A percentile compares a stretch with the other conserved stretches of the same genome.
Evolutionary conservation across 148 eudicot genomes (phyloP).

Genomic region (Rhododendron williamsianum): DNA sequence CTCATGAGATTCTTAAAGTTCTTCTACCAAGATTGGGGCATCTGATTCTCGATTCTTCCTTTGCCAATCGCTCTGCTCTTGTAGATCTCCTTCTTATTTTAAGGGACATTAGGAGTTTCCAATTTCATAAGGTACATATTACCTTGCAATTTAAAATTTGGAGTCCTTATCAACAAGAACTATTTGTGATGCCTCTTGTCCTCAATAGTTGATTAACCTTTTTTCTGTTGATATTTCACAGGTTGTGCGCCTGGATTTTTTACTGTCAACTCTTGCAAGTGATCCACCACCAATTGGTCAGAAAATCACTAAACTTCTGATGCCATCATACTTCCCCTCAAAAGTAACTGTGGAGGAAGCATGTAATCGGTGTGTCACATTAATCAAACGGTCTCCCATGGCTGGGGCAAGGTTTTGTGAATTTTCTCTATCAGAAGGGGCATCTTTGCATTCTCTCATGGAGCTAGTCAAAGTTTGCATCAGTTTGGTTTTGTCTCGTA

Average conservation of each 20-base stretch:
- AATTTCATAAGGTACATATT: conserved; percentile 75
- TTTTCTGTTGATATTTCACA: conserved; percentile 12
- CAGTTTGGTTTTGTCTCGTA: conserved; percentile 35
- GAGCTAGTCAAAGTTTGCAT: conserved; percentile 54
- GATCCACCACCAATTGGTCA: conserved; percentile 75
- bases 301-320: conserved; percentile 72
- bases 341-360: conserved; percentile 65
- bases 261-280: conserved; percentile 61
- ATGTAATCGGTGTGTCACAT: conserved; percentile 69
- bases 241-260: conserved; percentile 63
- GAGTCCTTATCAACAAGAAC: not conserved
- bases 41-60: conserved; percentile 58
- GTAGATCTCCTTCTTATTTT: conserved; percentile 66
- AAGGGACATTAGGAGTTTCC: conserved; percentile 65
- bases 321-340: conserved; percentile 88
- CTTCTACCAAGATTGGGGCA: conserved; percentile 72
- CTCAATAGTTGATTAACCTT: not conserved
- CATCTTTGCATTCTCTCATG: conserved; percentile 58
- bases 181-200: conserved; percentile 7
- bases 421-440: conserved; percentile 71
- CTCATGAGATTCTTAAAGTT: conserved; percentile 90
- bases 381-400: conserved; percentile 73
- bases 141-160: conserved; percentile 2
- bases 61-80: conserved; percentile 60
- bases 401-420: conserved; percentile 97